Conservation (phyloP, 192 early-diverging fungal species). For the Glomus cerebriforme region DNA sequence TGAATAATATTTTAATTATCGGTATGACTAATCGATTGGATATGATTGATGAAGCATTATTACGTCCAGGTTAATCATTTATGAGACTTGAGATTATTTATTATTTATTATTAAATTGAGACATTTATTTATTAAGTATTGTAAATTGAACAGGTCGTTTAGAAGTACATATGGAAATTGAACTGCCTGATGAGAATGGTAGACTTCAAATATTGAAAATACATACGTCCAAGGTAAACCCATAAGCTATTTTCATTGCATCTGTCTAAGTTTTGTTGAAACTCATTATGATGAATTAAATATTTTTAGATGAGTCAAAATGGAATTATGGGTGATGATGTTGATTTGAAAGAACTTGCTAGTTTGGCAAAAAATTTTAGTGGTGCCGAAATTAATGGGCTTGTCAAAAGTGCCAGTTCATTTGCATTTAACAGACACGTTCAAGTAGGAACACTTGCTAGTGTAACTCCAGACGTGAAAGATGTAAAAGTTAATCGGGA, state of each 20-base stretch:
- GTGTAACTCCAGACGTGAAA: slow-evolving; percentile 81
- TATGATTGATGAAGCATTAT: slow-evolving; percentile 97
- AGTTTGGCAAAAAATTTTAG: slow-evolving; percentile 92
- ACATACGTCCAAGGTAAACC: slow-evolving; percentile 79
- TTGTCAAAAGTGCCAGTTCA: slow-evolving; percentile 90
- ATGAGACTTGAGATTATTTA: neutral
- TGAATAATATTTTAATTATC: slow-evolving; percentile 97
- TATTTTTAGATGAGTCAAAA: slow-evolving; percentile 72
- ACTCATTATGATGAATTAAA: neutral
- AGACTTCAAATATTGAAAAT: slow-evolving; percentile 95
- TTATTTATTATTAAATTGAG: neutral
- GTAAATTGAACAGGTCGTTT: slow-evolving; percentile 61
- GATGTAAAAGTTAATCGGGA: slow-evolving; percentile 83
- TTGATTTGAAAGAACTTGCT: slow-evolving; percentile 83
- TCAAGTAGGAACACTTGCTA: slow-evolving; percentile 85
- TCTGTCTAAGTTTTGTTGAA: neutral
- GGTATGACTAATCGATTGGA: slow-evolving; percentile 99
- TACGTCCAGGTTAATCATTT: slow-evolving; percentile 74
- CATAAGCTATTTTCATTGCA: slow-evolving; percentile 5
- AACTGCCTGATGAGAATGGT: slow-evolving; percentile 88
- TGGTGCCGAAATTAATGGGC: slow-evolving; percentile 94
- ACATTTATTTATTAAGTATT: too few relatives aligned
- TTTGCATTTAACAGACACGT: slow-evolving; percentile 97
- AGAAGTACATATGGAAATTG: slow-evolving; percentile 97
- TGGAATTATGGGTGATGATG: slow-evolving; percentile 78